A percentile compares a stretch with the other conserved stretches of the same genome.
phyloP scores from a whole-genome alignment of 768 basidiomycete species.

The Pleurotus sapidus region DNA sequence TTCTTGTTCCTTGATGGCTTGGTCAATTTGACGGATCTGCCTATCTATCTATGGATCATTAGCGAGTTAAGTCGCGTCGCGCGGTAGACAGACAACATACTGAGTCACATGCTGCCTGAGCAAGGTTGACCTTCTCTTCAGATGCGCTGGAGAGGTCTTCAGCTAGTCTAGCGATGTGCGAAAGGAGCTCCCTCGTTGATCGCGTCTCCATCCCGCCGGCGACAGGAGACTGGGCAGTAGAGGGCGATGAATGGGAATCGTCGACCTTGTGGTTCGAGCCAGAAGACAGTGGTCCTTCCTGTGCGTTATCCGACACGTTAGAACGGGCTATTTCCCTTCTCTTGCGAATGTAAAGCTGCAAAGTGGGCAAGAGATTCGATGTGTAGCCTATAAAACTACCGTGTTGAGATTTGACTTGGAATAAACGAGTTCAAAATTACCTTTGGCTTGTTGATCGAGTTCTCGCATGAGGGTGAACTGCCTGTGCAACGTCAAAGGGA shows the following conservation, averaged over 20 bases:
- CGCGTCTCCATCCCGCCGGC: constrained; percentile 24
- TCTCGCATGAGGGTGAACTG: constrained; percentile 70
- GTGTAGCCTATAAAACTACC: constrained; percentile 30
- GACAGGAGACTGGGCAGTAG: not conserved
- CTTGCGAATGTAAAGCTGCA: constrained; percentile 44
- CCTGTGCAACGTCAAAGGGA: constrained; percentile 72
- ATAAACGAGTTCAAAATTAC: constrained; percentile 30
- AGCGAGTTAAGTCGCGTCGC: too few relatives aligned
- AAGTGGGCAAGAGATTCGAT: constrained; percentile 36
- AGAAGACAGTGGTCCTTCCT: too few relatives aligned
- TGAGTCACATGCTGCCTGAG: constrained; percentile 66
- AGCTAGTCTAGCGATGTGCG: constrained; percentile 53
- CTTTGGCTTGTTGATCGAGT: constrained; percentile 61
- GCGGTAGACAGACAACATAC: constrained; percentile 34
- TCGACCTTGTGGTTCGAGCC: constrained; percentile 3
- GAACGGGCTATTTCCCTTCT: constrained; percentile 12
- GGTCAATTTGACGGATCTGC: constrained; percentile 75
- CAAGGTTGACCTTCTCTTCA: constrained; percentile 78
- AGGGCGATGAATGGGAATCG: not conserved
- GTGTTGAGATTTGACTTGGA: not conserved
- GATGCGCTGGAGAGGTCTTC: constrained; percentile 62
- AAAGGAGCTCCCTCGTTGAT: constrained; percentile 49
- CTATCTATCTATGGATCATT: constrained; percentile 59
- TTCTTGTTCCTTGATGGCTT: constrained; percentile 65
- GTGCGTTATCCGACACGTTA: too few relatives aligned